Percentiles rank a stretch among this genome's conserved stretches.
phyloP scores from a whole-genome alignment of 2,329 filamentous ascomycete species.

The Venturia aucupariae region DNA sequence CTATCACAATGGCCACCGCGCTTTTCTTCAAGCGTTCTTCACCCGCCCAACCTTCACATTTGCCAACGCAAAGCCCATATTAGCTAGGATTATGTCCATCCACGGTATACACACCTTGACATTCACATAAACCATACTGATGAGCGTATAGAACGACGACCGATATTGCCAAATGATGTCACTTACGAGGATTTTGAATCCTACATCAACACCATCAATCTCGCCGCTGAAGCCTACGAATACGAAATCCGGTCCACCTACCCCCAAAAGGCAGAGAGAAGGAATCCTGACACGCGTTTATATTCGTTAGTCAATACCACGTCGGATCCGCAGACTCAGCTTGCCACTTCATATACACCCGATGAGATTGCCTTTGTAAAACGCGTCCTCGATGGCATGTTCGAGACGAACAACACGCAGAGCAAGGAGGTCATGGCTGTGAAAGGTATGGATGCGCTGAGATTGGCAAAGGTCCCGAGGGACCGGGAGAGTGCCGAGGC shows the following conservation, averaged over 20 bases:
- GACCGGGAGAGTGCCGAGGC: constrained; percentile 24
- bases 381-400: constrained; percentile 81
- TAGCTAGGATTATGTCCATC: constrained; percentile 66
- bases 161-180: constrained; percentile 52
- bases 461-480: constrained; percentile 45
- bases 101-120: constrained; percentile 30
- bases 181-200: constrained; percentile 57
- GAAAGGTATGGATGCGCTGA: constrained; percentile 67
- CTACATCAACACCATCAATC: constrained; percentile 62
- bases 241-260: constrained; percentile 71
- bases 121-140: constrained; percentile 14
- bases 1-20: constrained; percentile 64
- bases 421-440: constrained; percentile 78
- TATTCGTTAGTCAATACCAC: constrained; percentile 84
- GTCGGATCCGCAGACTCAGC: constrained; percentile 74
- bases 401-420: constrained; percentile 74
- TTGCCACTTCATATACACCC: constrained; percentile 69
- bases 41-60: constrained; percentile 69
- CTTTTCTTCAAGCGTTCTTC: constrained; percentile 84
- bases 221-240: constrained; percentile 69
- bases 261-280: constrained; percentile 51
- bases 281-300: constrained; percentile 36
- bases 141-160: constrained; percentile 31
- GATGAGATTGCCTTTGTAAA: constrained; percentile 90
- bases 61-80: constrained; percentile 59